These are phyloP conservation scores for Hymenoscyphus fructigenus DNA, from an alignment of 2,329 filamentous ascomycete species.

Conservation along the genomic window DNA sequence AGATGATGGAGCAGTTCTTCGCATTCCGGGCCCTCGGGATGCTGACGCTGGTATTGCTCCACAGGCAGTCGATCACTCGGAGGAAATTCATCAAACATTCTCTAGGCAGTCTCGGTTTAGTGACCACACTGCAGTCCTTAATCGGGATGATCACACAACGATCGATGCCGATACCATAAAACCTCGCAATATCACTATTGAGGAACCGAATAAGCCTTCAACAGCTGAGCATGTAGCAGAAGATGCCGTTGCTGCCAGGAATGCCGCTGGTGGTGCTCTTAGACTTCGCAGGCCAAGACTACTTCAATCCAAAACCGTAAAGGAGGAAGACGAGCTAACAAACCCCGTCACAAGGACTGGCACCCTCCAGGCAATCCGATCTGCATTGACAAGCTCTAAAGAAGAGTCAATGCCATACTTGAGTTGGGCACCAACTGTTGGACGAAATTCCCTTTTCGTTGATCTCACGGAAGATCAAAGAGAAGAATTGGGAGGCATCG, in stretches of 20 bases:
- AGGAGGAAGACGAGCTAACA: slow-evolving; percentile 15
- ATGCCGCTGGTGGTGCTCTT: slow-evolving; percentile 33
- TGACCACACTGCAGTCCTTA: slow-evolving; percentile 11
- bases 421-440: slow-evolving; percentile 89
- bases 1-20: slow-evolving; percentile 70
- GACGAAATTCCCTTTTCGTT: slow-evolving; percentile 88
- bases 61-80: slow-evolving; percentile 47
- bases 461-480: slow-evolving; percentile 86
- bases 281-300: slow-evolving; percentile 46
- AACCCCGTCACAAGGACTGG: slow-evolving; percentile 28
- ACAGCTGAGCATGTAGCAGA: slow-evolving; percentile 34
- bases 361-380: slow-evolving; percentile 60
- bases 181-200: slow-evolving; percentile 35
- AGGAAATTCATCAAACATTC: slow-evolving; percentile 19
- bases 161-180: slow-evolving; percentile 33
- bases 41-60: slow-evolving; percentile 80
- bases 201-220: slow-evolving; percentile 25
- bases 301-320: slow-evolving; percentile 38
- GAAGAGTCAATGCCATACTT: slow-evolving; percentile 79
- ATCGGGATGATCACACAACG: slow-evolving; percentile 20
- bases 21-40: slow-evolving; percentile 89
- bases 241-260: slow-evolving; percentile 26
- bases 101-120: slow-evolving; percentile 22
- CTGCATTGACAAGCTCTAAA: slow-evolving; percentile 41
- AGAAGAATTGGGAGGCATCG: slow-evolving; percentile 93